Conservation (phyloP, 306 rosid species). For the Abrus pulchellus region DNA sequence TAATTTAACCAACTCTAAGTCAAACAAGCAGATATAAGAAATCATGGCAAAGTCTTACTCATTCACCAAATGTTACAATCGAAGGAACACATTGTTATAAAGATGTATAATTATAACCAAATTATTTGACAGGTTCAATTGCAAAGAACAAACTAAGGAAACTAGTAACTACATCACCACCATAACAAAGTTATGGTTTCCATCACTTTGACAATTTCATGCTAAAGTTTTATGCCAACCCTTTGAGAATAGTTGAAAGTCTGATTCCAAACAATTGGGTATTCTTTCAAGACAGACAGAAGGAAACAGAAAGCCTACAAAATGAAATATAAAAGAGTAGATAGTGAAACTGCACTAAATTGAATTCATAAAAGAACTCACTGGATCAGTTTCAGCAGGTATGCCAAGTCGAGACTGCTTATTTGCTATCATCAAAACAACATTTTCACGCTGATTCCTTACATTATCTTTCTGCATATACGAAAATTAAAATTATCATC, state of each 20-base stretch:
- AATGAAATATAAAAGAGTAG: conserved; percentile 26
- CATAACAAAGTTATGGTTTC: conserved; percentile 13
- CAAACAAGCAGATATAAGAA: not conserved
- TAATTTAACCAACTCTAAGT: conserved; percentile 1
- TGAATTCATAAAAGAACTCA: conserved; percentile 59
- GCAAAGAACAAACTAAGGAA: conserved; percentile 27
- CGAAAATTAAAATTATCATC: not conserved
- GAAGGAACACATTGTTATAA: conserved; percentile 10
- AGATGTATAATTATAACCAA: conserved; percentile 15
- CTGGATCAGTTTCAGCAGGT: conserved; percentile 74
- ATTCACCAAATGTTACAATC: not conserved
- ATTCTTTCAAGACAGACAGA: conserved; percentile 4
- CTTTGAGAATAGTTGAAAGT: not conserved
- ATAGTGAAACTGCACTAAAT: conserved; percentile 27
- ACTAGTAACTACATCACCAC: conserved; percentile 11
- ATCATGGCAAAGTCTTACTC: not conserved
- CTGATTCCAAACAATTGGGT: not conserved
- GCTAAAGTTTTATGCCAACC: conserved; percentile 23
- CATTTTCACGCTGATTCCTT: conserved; percentile 92
- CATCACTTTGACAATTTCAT: conserved; percentile 11
- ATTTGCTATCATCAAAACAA: conserved; percentile 89
- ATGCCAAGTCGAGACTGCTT: conserved; percentile 83
- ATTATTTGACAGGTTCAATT: conserved; percentile 18
- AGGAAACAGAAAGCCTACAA: conserved; percentile 26
- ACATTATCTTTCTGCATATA: conserved; percentile 82